A percentile compares a stretch with the other conserved stretches of the same genome.
phyloP scores from a whole-genome alignment of 768 basidiomycete genomes.

The Lyophyllum semitale region DNA sequence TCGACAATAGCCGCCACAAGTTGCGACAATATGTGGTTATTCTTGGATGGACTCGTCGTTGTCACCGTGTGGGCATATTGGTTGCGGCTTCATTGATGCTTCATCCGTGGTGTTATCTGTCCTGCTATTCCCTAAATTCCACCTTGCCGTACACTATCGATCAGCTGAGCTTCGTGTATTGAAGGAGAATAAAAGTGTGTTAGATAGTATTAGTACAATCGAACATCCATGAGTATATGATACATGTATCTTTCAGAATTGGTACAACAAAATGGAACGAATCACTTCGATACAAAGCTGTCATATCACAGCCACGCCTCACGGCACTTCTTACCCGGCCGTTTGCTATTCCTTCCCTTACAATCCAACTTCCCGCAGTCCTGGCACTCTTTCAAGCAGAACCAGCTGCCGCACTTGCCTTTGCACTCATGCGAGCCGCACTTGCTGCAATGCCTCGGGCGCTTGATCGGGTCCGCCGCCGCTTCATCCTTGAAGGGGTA shows the following conservation, averaged over 20 bases:
- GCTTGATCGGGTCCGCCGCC: conserved; percentile 45
- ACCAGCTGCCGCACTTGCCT: conserved; percentile 76
- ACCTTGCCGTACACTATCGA: no score
- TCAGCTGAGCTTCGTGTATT: no score
- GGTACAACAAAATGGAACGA: not conserved
- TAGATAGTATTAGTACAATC: no score
- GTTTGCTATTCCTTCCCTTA: conserved; percentile 73
- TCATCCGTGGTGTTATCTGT: no score
- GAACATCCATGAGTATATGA: no score
- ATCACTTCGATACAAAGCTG: not conserved
- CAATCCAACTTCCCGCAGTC: conserved; percentile 84
- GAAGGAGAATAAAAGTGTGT: no score
- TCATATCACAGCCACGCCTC: conserved; percentile 45
- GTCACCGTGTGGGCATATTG: no score
- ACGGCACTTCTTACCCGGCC: conserved; percentile 73
- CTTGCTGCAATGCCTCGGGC: conserved; percentile 79
- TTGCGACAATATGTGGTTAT: not conserved
- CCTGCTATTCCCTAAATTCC: no score
- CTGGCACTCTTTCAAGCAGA: conserved; percentile 75
- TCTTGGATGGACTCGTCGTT: no score
- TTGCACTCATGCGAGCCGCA: conserved; percentile 82
- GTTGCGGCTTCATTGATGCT: no score
- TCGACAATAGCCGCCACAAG: not conserved
- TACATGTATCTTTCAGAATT: no score
- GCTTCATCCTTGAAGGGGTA: conserved; percentile 20